Evolutionary conservation across 257 asterid genomes (phyloP), one percentile per base, ranked within the genome.

Genomic region (Nicotiana paniculata): DNA sequence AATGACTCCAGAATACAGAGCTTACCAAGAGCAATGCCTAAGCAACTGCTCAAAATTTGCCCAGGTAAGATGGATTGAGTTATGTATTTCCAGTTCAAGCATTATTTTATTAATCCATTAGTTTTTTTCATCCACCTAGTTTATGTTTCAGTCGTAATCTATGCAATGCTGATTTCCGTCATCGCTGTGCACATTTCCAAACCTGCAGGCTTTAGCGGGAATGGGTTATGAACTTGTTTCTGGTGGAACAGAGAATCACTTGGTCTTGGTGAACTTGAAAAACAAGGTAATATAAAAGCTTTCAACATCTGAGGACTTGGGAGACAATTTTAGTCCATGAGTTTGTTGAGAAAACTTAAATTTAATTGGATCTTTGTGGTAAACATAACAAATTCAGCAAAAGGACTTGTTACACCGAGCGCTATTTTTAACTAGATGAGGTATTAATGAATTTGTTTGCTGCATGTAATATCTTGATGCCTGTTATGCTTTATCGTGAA

Each of bases 161-260:
- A 32, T 28, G 72, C 11, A 28, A 30, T 80, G 77, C 67, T 51
- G 57, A 51, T n/a, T 53, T 43, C 72, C 80, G 46, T 69, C 78
- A 66, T 64, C 58, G 5, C 59, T 37, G 62, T 58, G 39, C 53
- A n/a, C 75, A 39, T 15, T 74, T 33, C 72, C 11, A 16, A 11
- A 43, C 77, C 58, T 84, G 87, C 96, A 95, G 99, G 80, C 92
- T 80, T 90, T 95, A 89, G 72, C 92, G 75, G 90, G 84, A 86
- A 83, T 54, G 79, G 97, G 95, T 76, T 93, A 95, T 85, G 89
- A 95, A 37, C 89, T 95, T 69, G 99, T 95, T 39, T 95, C 99
- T 85, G 99, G 98, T 53, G 98, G 99, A 86, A 95, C 99, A 17
- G 99, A 95, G 9, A 95, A 95, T 88, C 99, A 95, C 91, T 94